Base-by-base conservation (phyloP, 345 rosid species). In the Orychophragmus violaceus region DNA sequence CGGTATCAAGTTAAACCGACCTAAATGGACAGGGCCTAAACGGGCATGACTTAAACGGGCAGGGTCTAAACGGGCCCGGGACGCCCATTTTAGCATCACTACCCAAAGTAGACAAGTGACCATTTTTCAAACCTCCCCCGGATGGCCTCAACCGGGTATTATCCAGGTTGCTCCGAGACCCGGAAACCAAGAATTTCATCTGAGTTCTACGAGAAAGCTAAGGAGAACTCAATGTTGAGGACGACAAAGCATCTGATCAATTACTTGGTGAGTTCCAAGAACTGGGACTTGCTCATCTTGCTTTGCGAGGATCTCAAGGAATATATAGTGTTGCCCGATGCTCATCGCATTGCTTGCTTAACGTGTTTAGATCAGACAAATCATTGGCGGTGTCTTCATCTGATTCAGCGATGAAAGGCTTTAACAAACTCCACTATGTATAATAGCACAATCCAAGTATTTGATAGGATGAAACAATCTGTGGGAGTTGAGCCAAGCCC, bases 351-450 rank as follows among this genome's bases (percentile, higher is more conserved):
- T 45, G 69, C 51, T 51, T 89, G 62, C 89, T 91, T 53, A 72
- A 53, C 32, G 76, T 71, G 30, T 84, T 84, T 60, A 68, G 78
- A 76, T 44, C 78, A 29, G 77, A 82, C 32, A 27, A 52, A 33
- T 68, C 59, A 62, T 21, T 77, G 46, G 79, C 84, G 17, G 72
- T 82, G 25, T 64, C 82, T 71, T 81, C 87, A 27, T 80, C 84
- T 66, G 78, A 71, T 57, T 72, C 95, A 14, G 95, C 92, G 10
- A 84, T 91, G 95, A 76, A 64, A 76, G 90, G 85, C 28, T 91
- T 84, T 29, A 91, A 91, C 73, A 84, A 85, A 67, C 76, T 89
- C 28, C 96, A 91, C 48, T n/a, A 89, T 91, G 98, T 91, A 74
- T 72, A 74, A 85, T 45, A 79, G 86, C 76, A 81, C 95, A 17